Percentiles rank a stretch among this genome's conserved stretches.
phyloP scores from a whole-genome alignment of 306 rosid species.

The Canavalia gladiata region DNA sequence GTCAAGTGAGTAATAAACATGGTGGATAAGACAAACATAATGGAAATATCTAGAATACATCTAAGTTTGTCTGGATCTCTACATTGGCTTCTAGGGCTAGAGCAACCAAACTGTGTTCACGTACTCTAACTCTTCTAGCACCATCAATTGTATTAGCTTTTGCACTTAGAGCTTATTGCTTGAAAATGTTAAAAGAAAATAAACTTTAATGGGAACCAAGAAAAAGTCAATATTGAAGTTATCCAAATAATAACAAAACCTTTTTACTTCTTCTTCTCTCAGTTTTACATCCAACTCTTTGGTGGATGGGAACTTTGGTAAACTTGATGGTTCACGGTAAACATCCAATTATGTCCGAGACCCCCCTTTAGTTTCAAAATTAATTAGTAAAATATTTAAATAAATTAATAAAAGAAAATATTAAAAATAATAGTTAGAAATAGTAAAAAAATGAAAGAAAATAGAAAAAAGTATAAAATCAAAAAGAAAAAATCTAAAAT shows the following conservation, averaged over 20 bases:
- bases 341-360: no score
- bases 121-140: constrained; percentile 66
- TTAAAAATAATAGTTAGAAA: no score
- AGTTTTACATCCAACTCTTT: constrained; percentile 86
- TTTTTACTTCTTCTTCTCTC: constrained; percentile 86
- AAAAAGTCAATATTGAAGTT: constrained; percentile 38
- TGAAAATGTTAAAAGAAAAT: constrained; percentile 46
- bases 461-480: no score
- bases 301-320: constrained; percentile 90
- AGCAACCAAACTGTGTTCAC: constrained; percentile 74
- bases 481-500: no score
- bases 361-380: no score
- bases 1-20: background rate
- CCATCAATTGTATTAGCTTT: constrained; percentile 72
- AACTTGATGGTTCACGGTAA: constrained; percentile 66
- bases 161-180: constrained; percentile 71
- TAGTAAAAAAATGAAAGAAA: no score
- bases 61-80: constrained; percentile 80
- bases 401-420: no score
- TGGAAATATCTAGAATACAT: constrained; percentile 59
- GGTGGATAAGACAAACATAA: constrained; percentile 26
- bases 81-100: constrained; percentile 93
- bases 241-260: constrained; percentile 56
- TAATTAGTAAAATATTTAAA: no score
- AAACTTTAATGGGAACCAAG: constrained; percentile 38